Conservation (phyloP, 305 asterid genomes). For the Nicotiana rustica region DNA sequence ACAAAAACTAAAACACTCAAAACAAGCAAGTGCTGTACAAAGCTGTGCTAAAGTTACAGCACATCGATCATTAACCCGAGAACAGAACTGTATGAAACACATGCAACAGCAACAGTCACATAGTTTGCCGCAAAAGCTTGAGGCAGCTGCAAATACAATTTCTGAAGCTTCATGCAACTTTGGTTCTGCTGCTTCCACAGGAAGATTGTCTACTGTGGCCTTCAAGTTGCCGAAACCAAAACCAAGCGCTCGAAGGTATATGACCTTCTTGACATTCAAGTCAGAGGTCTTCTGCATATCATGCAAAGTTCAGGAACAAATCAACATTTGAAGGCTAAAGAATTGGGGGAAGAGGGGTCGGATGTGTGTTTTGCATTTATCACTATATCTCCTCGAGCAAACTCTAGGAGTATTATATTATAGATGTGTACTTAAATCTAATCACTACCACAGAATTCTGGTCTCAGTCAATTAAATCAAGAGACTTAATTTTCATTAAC, state of each 20-base stretch:
- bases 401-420: too few relatives aligned
- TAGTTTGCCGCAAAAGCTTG: constrained; percentile 55
- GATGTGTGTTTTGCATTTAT: not conserved
- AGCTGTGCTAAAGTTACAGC: constrained; percentile 72
- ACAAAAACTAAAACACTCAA: constrained; percentile 68
- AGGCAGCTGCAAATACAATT: constrained; percentile 60
- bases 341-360: not conserved
- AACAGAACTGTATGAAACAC: constrained; percentile 70
- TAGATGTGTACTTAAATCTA: not conserved
- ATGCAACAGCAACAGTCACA: constrained; percentile 73
- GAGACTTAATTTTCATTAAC: not conserved
- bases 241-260: constrained; percentile 58
- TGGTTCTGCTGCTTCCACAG: constrained; percentile 66
- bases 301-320: not conserved
- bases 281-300: constrained; percentile 49
- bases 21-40: constrained; percentile 80
- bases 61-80: constrained; percentile 69
- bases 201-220: constrained; percentile 73
- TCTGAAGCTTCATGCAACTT: constrained; percentile 70
- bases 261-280: constrained; percentile 43
- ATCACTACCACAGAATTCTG: not conserved
- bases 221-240: constrained; percentile 67
- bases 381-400: not conserved
- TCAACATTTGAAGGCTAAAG: not conserved
- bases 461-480: not conserved